These are phyloP conservation scores for Trichothecium roseum DNA, from an alignment of 2,329 filamentous ascomycete species.

Conservation along the genomic window DNA sequence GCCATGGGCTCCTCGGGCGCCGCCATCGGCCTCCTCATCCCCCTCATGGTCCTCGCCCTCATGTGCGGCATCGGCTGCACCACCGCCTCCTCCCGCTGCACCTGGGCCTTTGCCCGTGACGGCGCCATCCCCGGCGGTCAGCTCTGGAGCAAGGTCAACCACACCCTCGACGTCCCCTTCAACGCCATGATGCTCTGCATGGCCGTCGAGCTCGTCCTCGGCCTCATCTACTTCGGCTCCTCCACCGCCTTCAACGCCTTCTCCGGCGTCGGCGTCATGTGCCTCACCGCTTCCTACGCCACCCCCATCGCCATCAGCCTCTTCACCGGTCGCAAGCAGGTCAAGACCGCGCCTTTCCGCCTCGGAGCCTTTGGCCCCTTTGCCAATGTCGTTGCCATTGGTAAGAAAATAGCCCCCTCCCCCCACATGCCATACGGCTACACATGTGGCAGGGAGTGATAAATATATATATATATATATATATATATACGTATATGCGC, in stretches of 20 bases:
- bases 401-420: constrained; percentile 23
- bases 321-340: constrained; percentile 46
- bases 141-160: constrained; percentile 52
- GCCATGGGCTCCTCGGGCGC: constrained; percentile 51
- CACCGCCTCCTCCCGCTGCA: constrained; percentile 56
- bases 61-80: constrained; percentile 61
- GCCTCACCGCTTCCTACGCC: constrained; percentile 57
- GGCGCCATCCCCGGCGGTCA: constrained; percentile 55
- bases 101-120: constrained; percentile 62
- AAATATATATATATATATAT: too few relatives aligned
- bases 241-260: constrained; percentile 63
- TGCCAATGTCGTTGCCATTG: constrained; percentile 54
- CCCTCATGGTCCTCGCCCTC: constrained; percentile 54
- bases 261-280: constrained; percentile 60
- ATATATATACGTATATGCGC: too few relatives aligned
- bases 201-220: constrained; percentile 52
- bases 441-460: too few relatives aligned
- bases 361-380: constrained; percentile 51
- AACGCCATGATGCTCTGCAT: constrained; percentile 67
- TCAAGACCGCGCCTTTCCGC: constrained; percentile 46
- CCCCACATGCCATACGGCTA: too few relatives aligned
- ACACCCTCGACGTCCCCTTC: constrained; percentile 51
- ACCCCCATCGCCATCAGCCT: constrained; percentile 56
- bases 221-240: constrained; percentile 60
- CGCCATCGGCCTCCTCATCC: constrained; percentile 52